phyloP scores from a whole-genome alignment of 805 yeast species.

The Starmerella riodocensis region DNA sequence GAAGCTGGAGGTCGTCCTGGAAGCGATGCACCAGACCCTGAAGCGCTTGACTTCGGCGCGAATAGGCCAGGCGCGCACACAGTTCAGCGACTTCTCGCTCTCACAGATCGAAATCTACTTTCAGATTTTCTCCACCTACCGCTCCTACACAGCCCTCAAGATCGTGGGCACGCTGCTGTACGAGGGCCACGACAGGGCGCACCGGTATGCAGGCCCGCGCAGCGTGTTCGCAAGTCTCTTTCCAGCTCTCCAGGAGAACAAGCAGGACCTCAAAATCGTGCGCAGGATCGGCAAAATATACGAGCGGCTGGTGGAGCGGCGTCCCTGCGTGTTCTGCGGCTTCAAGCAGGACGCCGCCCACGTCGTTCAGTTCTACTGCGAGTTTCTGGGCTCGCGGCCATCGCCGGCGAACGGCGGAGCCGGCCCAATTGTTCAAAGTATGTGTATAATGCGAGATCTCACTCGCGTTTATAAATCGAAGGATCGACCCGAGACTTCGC shows the following conservation, averaged over 20 bases:
- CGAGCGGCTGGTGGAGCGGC: slow-evolving; percentile 41
- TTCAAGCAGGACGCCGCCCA: slow-evolving; percentile 23
- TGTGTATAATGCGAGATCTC: slow-evolving; percentile 51
- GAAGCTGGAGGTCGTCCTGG: slow-evolving; percentile 46
- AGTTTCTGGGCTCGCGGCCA: slow-evolving; percentile 39
- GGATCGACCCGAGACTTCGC: slow-evolving; percentile 1
- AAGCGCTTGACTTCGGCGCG: slow-evolving; percentile 62
- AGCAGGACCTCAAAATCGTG: slow-evolving; percentile 51
- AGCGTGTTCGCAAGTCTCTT: slow-evolving; percentile 59
- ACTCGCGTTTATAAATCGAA: slow-evolving; percentile 33
- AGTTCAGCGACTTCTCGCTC: slow-evolving; percentile 23
- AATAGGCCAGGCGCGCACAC: slow-evolving; percentile 54
- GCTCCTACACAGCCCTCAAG: slow-evolving; percentile 55
- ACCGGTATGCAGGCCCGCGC: slow-evolving; percentile 41
- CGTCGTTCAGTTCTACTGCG: slow-evolving; percentile 48
- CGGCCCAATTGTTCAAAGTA: slow-evolving; percentile 35
- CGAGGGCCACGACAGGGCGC: slow-evolving; percentile 63
- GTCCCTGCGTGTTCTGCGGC: slow-evolving; percentile 53
- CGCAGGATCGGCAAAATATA: slow-evolving; percentile 67
- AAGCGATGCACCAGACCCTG: slow-evolving; percentile 62
- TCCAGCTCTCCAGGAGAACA: slow-evolving; percentile 39
- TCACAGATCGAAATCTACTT: slow-evolving; percentile 6
- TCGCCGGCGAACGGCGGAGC: neutral
- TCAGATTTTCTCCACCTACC: slow-evolving; percentile 5
- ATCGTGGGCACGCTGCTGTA: slow-evolving; percentile 57